Conservation (phyloP, 1,284 basidiomycete genomes). For the Butyriboletus appendiculatus region DNA sequence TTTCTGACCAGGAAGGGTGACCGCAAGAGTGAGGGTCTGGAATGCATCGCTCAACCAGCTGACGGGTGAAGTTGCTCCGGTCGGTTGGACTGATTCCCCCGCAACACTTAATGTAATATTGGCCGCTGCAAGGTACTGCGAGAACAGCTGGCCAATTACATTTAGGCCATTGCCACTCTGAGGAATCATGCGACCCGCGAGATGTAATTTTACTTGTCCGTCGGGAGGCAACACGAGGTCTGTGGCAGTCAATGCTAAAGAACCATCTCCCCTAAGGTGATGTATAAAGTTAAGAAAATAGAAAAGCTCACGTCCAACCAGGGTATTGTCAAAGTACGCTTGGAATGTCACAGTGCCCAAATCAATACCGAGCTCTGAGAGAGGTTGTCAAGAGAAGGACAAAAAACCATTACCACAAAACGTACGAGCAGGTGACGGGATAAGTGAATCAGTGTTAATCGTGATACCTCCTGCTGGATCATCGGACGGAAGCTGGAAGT, state of each 20-base stretch:
- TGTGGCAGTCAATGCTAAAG: conserved; percentile 49
- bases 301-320: conserved; percentile 54
- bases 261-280: conserved; percentile 6
- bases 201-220: conserved; percentile 50
- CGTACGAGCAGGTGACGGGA: conserved; percentile 68
- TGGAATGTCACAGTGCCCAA: conserved; percentile 71
- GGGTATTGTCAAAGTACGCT: conserved; percentile 54
- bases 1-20: conserved; percentile 65
- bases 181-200: conserved; percentile 65
- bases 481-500: conserved; percentile 68
- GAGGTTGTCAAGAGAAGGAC: neutral
- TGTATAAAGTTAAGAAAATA: neutral
- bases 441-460: conserved; percentile 65
- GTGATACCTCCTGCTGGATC: conserved; percentile 70
- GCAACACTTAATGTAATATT: conserved; percentile 63
- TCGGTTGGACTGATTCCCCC: conserved; percentile 66
- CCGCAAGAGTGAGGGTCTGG: conserved; percentile 62
- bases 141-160: conserved; percentile 66
- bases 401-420: conserved; percentile 14
- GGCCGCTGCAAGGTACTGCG: conserved; percentile 64
- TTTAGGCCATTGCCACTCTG: conserved; percentile 56
- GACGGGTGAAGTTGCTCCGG: conserved; percentile 50
- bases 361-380: conserved; percentile 67
- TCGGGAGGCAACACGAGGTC: conserved; percentile 56
- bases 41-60: conserved; percentile 74